Evolutionary conservation across 768 basidiomycete species (phyloP).

Genomic region (Hypholoma sublateritium): DNA sequence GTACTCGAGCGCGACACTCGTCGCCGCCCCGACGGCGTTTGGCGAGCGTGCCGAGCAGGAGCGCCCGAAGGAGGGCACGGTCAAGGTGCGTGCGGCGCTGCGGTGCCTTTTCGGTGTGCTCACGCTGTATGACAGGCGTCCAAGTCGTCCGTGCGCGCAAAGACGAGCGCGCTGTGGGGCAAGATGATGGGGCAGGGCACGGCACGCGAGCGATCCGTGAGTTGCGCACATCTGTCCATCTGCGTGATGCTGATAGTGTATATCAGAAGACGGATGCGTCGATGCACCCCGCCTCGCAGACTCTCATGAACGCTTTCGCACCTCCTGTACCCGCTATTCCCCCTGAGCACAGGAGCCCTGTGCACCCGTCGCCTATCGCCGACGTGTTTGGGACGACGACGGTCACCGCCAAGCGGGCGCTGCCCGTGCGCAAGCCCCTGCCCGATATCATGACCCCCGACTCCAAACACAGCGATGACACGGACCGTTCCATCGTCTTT

Average conservation of each 20-base stretch:
- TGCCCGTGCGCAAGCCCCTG: constrained; percentile 52
- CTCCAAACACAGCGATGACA: constrained; percentile 32
- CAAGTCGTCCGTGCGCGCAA: constrained; percentile 70
- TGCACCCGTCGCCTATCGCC: constrained; percentile 38
- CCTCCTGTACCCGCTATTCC: constrained; percentile 58
- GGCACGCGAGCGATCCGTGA: constrained; percentile 69
- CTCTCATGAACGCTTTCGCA: constrained; percentile 43
- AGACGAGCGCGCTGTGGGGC: constrained; percentile 79
- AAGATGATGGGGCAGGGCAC: constrained; percentile 71
- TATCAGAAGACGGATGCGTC: constrained; percentile 56
- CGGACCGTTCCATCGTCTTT: constrained; percentile 57
- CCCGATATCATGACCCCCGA: constrained; percentile 52
- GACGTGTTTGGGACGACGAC: constrained; percentile 46
- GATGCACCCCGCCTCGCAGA: constrained; percentile 24
- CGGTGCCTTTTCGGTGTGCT: constrained; percentile 6
- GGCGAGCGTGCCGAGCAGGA: constrained; percentile 26
- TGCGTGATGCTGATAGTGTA: background rate
- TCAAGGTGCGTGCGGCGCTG: constrained; percentile 44
- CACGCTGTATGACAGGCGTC: constrained; percentile 33
- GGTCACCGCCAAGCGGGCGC: constrained; percentile 19
- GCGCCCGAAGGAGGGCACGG: constrained; percentile 38
- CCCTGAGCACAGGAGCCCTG: constrained; percentile 34
- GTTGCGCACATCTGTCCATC: constrained; percentile 19
- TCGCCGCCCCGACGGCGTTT: constrained; percentile 17
- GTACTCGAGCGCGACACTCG: constrained; percentile 17